A percentile compares a stretch with the other conserved stretches of the same genome.
These are phyloP conservation scores for Zymoseptoria passerinii DNA, from an alignment of 2,329 filamentous ascomycete species.

Conservation along the genomic window DNA sequence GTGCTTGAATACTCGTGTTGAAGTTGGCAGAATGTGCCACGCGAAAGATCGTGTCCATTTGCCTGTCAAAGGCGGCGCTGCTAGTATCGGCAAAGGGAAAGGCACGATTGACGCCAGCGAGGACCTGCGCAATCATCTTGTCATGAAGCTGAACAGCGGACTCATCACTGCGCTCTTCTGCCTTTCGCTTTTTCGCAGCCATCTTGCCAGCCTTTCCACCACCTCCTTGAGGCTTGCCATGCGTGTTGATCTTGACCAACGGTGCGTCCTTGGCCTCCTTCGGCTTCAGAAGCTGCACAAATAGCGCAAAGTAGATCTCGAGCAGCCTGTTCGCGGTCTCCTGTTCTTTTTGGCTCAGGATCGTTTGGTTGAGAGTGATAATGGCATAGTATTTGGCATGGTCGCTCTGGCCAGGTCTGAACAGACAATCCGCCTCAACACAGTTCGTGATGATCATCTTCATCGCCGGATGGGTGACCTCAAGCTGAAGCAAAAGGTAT, in stretches of 20 bases:
- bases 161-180: constrained; percentile 31
- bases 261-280: constrained; percentile 28
- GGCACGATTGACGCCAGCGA: constrained; percentile 92
- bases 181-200: constrained; percentile 40
- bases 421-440: constrained; percentile 79
- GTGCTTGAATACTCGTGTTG: constrained; percentile 93
- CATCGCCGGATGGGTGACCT: constrained; percentile 86
- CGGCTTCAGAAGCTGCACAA: constrained; percentile 71
- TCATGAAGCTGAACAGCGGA: constrained; percentile 61
- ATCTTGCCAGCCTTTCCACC: constrained; percentile 47
- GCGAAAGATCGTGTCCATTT: constrained; percentile 87
- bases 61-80: constrained; percentile 69
- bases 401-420: constrained; percentile 76
- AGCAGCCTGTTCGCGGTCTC: constrained; percentile 71
- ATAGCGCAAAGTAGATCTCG: constrained; percentile 86
- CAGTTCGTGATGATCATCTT: constrained; percentile 76
- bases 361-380: constrained; percentile 95
- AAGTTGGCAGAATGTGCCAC: constrained; percentile 98
- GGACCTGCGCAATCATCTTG: constrained; percentile 82
- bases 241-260: constrained; percentile 15
- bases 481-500: constrained; percentile 83
- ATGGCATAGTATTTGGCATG: constrained; percentile 93
- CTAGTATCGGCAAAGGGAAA: constrained; percentile 85
- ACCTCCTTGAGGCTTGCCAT: constrained; percentile 41
- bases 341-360: constrained; percentile 76